Conservation (phyloP, 2,329 filamentous ascomycete genomes). For the Cercospora sojina region DNA sequence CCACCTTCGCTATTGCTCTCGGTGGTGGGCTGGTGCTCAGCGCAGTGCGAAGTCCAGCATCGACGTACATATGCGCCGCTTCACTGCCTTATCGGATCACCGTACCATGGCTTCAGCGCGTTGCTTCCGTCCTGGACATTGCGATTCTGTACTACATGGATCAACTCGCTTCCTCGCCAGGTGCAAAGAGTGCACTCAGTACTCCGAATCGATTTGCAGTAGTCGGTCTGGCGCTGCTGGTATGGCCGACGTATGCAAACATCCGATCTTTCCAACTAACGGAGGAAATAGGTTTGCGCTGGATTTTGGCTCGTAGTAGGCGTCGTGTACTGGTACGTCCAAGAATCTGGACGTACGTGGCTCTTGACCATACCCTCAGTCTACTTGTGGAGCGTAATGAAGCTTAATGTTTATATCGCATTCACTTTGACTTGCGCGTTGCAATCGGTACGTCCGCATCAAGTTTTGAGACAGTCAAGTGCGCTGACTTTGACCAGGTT, state of each 20-base stretch:
- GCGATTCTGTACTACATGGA: slow-evolving; percentile 40
- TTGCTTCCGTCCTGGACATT: slow-evolving; percentile 45
- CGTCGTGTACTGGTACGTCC: slow-evolving; percentile 38
- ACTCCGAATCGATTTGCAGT: slow-evolving; percentile 24
- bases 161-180: slow-evolving; percentile 26
- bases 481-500: slow-evolving; percentile 37
- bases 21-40: slow-evolving; percentile 42
- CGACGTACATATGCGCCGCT: slow-evolving; percentile 53
- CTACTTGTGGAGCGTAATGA: slow-evolving; percentile 41
- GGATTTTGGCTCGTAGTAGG: slow-evolving; percentile 40
- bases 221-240: slow-evolving; percentile 33
- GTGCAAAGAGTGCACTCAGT: slow-evolving; percentile 19
- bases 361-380: slow-evolving; percentile 39
- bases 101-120: slow-evolving; percentile 42
- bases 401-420: slow-evolving; percentile 31
- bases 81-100: slow-evolving; percentile 37
- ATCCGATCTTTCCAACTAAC: not conserved
- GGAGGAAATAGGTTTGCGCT: slow-evolving; percentile 35
- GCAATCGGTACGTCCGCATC: slow-evolving; percentile 32
- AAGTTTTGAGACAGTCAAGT: not conserved
- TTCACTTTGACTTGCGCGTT: slow-evolving; percentile 33
- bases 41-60: slow-evolving; percentile 41
- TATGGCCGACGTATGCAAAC: not conserved
- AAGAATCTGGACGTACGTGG: slow-evolving; percentile 42
- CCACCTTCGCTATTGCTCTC: slow-evolving; percentile 41